These are phyloP conservation scores for Pluteus cervinus DNA, from an alignment of 768 basidiomycete genomes.

Conservation along the genomic window DNA sequence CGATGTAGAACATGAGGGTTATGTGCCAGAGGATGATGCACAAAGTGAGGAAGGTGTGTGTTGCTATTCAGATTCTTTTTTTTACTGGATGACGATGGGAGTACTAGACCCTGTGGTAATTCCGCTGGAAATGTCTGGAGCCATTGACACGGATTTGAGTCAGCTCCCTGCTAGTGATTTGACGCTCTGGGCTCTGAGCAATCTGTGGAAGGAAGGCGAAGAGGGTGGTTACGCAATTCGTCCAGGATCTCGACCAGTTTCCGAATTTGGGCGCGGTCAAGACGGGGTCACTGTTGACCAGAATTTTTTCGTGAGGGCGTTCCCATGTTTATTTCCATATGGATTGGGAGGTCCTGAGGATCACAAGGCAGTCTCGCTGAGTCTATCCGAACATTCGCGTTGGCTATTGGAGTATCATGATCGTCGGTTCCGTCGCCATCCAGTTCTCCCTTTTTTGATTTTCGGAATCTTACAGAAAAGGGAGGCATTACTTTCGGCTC, in stretches of 20 bases:
- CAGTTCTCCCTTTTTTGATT: slow-evolving; percentile 21
- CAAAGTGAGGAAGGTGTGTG: too few relatives aligned
- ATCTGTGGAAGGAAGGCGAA: slow-evolving; percentile 9
- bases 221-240: slow-evolving; percentile 19
- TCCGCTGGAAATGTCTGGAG: slow-evolving; percentile 18
- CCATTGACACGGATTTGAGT: slow-evolving; percentile 20
- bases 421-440: slow-evolving; percentile 22
- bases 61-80: too few relatives aligned
- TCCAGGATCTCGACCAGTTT: slow-evolving; percentile 12
- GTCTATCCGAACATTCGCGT: slow-evolving; percentile 17
- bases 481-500: slow-evolving; percentile 21
- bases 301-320: slow-evolving; percentile 15
- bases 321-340: slow-evolving; percentile 24
- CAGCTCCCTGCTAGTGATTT: slow-evolving; percentile 13
- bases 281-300: slow-evolving; percentile 6
- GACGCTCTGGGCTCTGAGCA: slow-evolving; percentile 18
- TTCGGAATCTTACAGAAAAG: slow-evolving; percentile 25
- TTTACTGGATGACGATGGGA: too few relatives aligned
- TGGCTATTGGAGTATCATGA: slow-evolving; percentile 24
- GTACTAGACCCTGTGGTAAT: slow-evolving; percentile 16
- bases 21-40: slow-evolving; percentile 14
- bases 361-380: not conserved
- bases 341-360: slow-evolving; percentile 24
- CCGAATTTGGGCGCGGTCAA: too few relatives aligned
- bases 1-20: slow-evolving; percentile 15